Percentiles rank a stretch among this genome's conserved stretches.
Conservation (phyloP, 495 filamentous ascomycete genomes). For the Chaetomidium leptoderma region DNA sequence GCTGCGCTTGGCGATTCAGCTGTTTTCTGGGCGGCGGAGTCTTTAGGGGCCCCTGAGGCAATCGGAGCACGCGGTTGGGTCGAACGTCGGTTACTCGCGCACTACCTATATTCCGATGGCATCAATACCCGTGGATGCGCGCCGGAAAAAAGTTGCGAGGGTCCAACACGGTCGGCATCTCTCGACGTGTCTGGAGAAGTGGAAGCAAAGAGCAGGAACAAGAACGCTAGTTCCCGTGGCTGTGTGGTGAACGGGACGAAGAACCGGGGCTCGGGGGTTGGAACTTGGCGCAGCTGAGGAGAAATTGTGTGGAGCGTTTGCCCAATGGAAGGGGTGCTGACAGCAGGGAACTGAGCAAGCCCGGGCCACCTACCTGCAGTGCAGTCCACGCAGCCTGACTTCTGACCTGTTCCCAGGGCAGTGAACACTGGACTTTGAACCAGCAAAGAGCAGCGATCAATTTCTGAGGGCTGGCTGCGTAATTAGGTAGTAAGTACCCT, state of each 20-base stretch:
- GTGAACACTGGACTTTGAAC: not conserved
- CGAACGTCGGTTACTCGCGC: not conserved
- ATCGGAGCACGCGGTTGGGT: not conserved
- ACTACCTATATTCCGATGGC: not conserved
- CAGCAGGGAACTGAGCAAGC: not conserved
- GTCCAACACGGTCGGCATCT: not conserved
- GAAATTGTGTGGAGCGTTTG: conserved; percentile 7
- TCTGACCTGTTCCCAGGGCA: too few species aligned
- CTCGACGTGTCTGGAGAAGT: not conserved
- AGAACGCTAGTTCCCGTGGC: not conserved
- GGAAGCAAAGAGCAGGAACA: not conserved
- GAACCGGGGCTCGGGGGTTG: conserved; percentile 1
- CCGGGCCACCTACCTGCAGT: not conserved
- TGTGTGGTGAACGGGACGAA: conserved; percentile 4
- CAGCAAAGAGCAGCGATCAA: not conserved
- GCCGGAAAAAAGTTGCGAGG: not conserved
- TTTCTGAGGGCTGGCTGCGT: too few species aligned
- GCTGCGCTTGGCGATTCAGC: conserved; percentile 5
- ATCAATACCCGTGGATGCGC: not conserved
- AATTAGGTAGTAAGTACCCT: too few species aligned
- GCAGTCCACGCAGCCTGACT: too few species aligned
- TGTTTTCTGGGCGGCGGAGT: conserved; percentile 3
- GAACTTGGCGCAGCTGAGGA: not conserved
- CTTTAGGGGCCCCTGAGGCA: not conserved
- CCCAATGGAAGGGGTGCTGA: not conserved